Percentiles rank a stretch among this genome's conserved stretches.
phyloP scores from a whole-genome alignment of 768 basidiomycete species.

The Pisolithus tinctorius region DNA sequence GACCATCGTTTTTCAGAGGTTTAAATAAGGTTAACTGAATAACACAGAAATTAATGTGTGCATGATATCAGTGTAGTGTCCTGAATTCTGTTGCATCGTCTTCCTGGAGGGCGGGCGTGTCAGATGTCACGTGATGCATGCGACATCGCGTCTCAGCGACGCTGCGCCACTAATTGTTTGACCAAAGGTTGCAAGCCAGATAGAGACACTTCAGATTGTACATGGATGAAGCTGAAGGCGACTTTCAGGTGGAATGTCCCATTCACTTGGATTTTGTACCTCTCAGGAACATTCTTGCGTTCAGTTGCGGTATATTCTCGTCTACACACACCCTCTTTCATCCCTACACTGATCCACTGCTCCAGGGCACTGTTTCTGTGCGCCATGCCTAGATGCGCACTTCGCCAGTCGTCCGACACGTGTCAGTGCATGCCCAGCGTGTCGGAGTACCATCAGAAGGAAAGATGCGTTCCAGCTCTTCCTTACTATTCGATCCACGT shows the following conservation, averaged over 20 bases:
- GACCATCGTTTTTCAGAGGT: no score
- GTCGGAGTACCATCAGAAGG: conserved; percentile 21
- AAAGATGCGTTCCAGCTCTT: conserved; percentile 24
- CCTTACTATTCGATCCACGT: conserved; percentile 12
- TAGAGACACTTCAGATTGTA: neutral
- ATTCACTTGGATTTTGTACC: conserved; percentile 25
- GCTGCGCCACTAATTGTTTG: no score
- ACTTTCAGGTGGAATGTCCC: conserved; percentile 23
- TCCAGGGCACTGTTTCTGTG: conserved; percentile 28
- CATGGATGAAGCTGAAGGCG: conserved; percentile 7
- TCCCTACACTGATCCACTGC: conserved; percentile 1
- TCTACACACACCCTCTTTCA: neutral
- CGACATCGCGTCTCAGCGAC: no score
- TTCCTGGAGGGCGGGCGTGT: no score
- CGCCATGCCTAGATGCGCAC: conserved; percentile 20
- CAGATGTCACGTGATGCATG: no score
- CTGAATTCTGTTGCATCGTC: no score
- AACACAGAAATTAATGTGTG: no score
- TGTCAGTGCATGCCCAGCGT: conserved; percentile 19
- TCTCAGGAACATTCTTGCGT: conserved; percentile 21
- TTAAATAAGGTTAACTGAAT: no score
- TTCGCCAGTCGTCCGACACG: conserved; percentile 7
- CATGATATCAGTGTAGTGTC: no score
- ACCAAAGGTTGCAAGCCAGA: neutral
- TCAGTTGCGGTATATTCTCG: conserved; percentile 22